phyloP scores from a whole-genome alignment of 345 rosid species.

The Populus euphratica region DNA sequence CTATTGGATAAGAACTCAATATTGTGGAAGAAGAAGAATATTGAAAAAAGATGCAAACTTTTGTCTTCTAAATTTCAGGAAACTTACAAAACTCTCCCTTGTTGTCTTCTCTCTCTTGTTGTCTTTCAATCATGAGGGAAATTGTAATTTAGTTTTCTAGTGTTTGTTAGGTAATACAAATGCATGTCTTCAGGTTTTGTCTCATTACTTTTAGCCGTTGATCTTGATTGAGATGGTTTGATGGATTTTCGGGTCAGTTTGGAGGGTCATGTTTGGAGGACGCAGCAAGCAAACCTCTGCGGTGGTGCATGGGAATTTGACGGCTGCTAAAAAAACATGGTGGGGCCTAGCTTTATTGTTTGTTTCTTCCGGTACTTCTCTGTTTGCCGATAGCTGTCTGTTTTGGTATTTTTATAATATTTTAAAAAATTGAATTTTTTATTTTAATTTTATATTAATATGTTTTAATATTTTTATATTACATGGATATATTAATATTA shows the following conservation, averaged over 20 bases:
- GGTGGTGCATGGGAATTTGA: not conserved
- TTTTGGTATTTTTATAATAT: not conserved
- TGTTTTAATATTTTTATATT: no score
- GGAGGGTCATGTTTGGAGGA: conserved; percentile 5
- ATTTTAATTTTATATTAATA: not conserved
- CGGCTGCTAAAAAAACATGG: not conserved
- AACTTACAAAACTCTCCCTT: not conserved
- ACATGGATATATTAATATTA: no score
- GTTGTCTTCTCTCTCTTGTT: not conserved
- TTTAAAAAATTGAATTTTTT: not conserved
- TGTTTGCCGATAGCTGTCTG: no score
- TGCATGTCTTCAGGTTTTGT: not conserved
- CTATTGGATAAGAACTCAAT: conserved; percentile 14
- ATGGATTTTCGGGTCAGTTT: not conserved
- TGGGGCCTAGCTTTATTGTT: not conserved
- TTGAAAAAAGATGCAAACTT: not conserved
- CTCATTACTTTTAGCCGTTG: not conserved
- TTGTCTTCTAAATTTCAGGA: conserved; percentile 14
- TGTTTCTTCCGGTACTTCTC: not conserved
- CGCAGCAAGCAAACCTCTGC: not conserved
- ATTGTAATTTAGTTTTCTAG: not conserved
- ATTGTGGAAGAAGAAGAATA: conserved; percentile 9
- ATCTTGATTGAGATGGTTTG: not conserved
- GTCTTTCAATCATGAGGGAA: not conserved
- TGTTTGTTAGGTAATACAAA: not conserved